A percentile compares a stretch with the other conserved stretches of the same genome.
Evolutionary conservation across 352 stramenopile species (phyloP).

Genomic region (Phytophthora aleatoria): DNA sequence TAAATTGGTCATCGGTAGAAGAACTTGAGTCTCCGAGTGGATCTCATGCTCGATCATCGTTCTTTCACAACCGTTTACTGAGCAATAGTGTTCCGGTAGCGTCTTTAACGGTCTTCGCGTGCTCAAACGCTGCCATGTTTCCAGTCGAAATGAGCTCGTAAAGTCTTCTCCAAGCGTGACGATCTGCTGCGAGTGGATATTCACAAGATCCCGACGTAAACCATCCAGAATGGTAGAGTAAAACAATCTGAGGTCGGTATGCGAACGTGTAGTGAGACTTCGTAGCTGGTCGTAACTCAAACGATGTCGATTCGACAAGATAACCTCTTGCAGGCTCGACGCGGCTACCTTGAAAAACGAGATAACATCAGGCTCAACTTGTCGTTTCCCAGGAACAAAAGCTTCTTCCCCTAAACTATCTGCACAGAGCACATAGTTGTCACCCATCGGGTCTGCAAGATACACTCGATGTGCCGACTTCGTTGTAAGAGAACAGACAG

Average conservation of each 20-base stretch:
- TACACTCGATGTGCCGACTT: slow-evolving; percentile 46
- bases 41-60: slow-evolving; percentile 43
- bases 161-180: slow-evolving; percentile 69
- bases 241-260: slow-evolving; percentile 47
- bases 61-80: slow-evolving; percentile 46
- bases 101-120: slow-evolving; percentile 38
- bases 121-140: slow-evolving; percentile 53
- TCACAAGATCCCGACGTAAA: slow-evolving; percentile 53
- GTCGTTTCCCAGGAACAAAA: slow-evolving; percentile 40
- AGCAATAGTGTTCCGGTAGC: slow-evolving; percentile 57
- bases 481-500: slow-evolving; percentile 32
- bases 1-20: slow-evolving; percentile 77
- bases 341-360: slow-evolving; percentile 49
- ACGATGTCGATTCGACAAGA: slow-evolving; percentile 45
- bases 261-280: slow-evolving; percentile 30
- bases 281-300: slow-evolving; percentile 55
- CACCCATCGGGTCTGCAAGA: slow-evolving; percentile 47
- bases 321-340: slow-evolving; percentile 35
- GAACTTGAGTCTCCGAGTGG: slow-evolving; percentile 50
- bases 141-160: slow-evolving; percentile 51
- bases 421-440: slow-evolving; percentile 58
- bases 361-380: slow-evolving; percentile 59
- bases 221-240: slow-evolving; percentile 46
- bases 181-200: slow-evolving; percentile 72
- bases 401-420: slow-evolving; percentile 62